Conservation (phyloP, 768 basidiomycete species). For the Grammothele lineata region DNA sequence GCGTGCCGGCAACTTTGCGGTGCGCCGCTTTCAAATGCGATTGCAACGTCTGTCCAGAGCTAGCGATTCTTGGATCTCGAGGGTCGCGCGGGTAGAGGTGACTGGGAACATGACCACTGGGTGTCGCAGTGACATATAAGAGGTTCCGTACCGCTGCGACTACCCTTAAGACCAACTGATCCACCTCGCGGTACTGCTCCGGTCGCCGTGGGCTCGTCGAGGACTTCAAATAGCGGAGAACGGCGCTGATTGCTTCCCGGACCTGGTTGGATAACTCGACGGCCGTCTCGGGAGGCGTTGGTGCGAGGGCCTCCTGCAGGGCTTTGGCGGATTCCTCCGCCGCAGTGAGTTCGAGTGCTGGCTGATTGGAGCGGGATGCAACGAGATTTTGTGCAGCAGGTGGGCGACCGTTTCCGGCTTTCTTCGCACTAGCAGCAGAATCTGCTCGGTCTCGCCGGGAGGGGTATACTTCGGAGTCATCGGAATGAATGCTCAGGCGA, state of each 20-base stretch:
- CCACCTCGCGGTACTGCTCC: slow-evolving; percentile 57
- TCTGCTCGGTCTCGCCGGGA: slow-evolving; percentile 27
- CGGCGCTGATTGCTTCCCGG: slow-evolving; percentile 55
- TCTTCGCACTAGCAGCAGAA: slow-evolving; percentile 13
- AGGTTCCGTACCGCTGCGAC: slow-evolving; percentile 76
- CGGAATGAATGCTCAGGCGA: slow-evolving; percentile 68
- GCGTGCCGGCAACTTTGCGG: slow-evolving; percentile 81
- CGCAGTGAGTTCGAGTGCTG: slow-evolving; percentile 40
- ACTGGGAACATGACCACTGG: slow-evolving; percentile 53
- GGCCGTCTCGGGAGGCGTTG: slow-evolving; percentile 53
- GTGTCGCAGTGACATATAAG: slow-evolving; percentile 41
- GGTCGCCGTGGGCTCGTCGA: slow-evolving; percentile 39
- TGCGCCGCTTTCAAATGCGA: slow-evolving; percentile 68
- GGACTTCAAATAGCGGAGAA: slow-evolving; percentile 57
- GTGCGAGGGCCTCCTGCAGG: slow-evolving; percentile 55
- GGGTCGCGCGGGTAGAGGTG: slow-evolving; percentile 48
- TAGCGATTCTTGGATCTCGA: slow-evolving; percentile 39
- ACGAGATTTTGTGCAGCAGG: background rate
- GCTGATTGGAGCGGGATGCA: slow-evolving; percentile 3
- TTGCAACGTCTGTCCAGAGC: slow-evolving; percentile 39
- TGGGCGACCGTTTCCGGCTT: slow-evolving; percentile 9
- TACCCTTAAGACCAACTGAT: slow-evolving; percentile 55
- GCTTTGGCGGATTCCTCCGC: slow-evolving; percentile 65
- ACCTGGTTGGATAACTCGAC: slow-evolving; percentile 58
- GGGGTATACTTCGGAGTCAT: slow-evolving; percentile 72